Evolutionary conservation across 805 yeast species (phyloP), one percentile per base, ranked within the genome.

Genomic region (Candida boidinii): DNA sequence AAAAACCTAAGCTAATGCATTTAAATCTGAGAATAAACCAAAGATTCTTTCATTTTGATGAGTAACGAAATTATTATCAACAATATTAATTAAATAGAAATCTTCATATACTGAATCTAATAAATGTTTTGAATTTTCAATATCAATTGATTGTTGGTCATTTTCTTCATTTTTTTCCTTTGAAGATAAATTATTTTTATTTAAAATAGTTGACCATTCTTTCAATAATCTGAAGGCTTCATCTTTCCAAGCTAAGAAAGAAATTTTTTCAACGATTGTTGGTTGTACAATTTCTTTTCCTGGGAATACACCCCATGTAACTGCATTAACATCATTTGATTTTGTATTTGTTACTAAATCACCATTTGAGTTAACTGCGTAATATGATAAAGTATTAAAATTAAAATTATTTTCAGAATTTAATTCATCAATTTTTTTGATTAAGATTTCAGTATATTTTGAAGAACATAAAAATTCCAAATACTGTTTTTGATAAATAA

Each of bases 231-330:
- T 68, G 67, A 70, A 90, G 25, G 90, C 90, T 58, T 90, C 97
- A 54, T 90, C 96, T 55, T 86, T 88, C 97, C 97, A 90, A 11
- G 97, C 97, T 46, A 88, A 63, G 58, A 90, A 90, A 3, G 96
- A 85, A 24, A 79, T 76, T 49, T 78, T 80, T 55, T 90, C 97
- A 15, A 90, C 96, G 53, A 90, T 86, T 0, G 97, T 90, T 33
- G 97, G 96, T 62, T 90, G 97, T 42, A 85, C 68, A 34, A 90
- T 82, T 60, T 90, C 96, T 51, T 80, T 81, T 24, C 95, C 95
- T 18, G 97, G 96, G 75, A 85, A 87, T 35, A 88, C 86, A 42
- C 97, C 97, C 97, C 97, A 90, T 14, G 97, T 90, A 36, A 90
- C 96, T 7, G 97, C 96, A 51, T 85, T 88, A 42, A 94, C 87